Base-by-base conservation (phyloP, 2,329 filamentous ascomycete species). In the Corynespora cassiicola region DNA sequence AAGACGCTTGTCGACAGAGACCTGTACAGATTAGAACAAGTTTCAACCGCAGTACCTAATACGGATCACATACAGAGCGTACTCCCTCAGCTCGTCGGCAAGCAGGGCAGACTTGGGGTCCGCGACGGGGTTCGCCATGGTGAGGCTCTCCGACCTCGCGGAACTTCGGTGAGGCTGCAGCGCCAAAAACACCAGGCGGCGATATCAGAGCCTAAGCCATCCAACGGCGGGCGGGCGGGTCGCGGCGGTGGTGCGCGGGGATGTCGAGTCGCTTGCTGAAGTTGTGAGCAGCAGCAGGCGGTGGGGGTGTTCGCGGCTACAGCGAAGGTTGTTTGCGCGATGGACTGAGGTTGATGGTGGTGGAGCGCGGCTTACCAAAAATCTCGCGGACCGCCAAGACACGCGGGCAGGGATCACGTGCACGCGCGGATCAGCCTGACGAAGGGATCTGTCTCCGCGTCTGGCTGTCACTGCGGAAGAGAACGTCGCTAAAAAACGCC, bases 1-100 rank as follows among this genome's bases (percentile, higher is more conserved):
- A 96, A 90, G 47, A 94, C 89, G 58, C 92, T 88, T 51, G 87
- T 82, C 14, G 82, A 75, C 44, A 96, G 78, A 32, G 87, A 86
- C 67, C 90, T 95, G 62, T 17, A 23, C 8, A 29, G 7, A 9
- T 10, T 24, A 60, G 24, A 63, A 56, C 39, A 37, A 18, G 10
- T 6, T 10, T 17, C 11, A 16, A 8, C 22, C 23, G 18, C 7
- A 18, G 11, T 5, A 31, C 16, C 7, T 14, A n/a, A 11, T 23
- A 12, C 8, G n/a, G 6, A 11, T 11, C 7, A 31, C 41, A 16
- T 56, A 67, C 64, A 60, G 49, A 26, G 61, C 63, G 33, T 56
- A 63, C 12, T 63, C 59, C 30, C 54, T 62, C 36, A 65, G 38
- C 33, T 67, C 64, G 16, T 64, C 59, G 34, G 60, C 48, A 21